These are phyloP conservation scores for Cyberlindnera bimundalis DNA, from an alignment of 805 yeast genomes.

Conservation along the genomic window DNA sequence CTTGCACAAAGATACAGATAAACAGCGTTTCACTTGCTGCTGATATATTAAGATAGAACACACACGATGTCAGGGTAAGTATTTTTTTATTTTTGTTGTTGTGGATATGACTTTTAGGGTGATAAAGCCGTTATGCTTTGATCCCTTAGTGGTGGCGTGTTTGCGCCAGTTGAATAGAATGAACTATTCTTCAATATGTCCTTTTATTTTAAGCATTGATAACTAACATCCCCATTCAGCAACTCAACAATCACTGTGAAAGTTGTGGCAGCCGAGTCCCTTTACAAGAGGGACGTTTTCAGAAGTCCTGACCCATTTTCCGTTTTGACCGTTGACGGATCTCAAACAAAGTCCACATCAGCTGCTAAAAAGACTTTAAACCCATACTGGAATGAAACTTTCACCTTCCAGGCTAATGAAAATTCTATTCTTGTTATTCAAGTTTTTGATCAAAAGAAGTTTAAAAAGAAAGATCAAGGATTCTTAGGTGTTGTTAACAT, in stretches of 20 bases:
- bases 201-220: background rate
- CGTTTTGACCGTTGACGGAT: constrained; percentile 94
- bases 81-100: background rate
- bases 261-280: constrained; percentile 93
- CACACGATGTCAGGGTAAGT: constrained; percentile 9
- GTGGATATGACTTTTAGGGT: too few relatives aligned
- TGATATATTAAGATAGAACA: background rate
- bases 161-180: background rate
- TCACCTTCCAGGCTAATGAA: constrained; percentile 71
- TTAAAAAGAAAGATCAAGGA: constrained; percentile 98
- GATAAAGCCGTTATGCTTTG: too few relatives aligned
- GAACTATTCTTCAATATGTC: too few relatives aligned
- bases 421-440: constrained; percentile 87
- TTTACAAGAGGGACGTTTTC: constrained; percentile 91
- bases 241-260: constrained; percentile 42
- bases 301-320: constrained; percentile 98
- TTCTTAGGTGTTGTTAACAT: constrained; percentile 94
- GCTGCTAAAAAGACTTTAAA: constrained; percentile 91
- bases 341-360: constrained; percentile 91
- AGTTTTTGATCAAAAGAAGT: constrained; percentile 95
- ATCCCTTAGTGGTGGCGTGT: constrained; percentile 1
- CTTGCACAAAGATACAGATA: too few relatives aligned
- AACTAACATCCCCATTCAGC: constrained; percentile 18
- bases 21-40: background rate
- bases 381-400: constrained; percentile 97